A percentile compares a stretch with the other conserved stretches of the same genome.
phyloP scores from a whole-genome alignment of 306 rosid species.

The Crotalaria pallida region DNA sequence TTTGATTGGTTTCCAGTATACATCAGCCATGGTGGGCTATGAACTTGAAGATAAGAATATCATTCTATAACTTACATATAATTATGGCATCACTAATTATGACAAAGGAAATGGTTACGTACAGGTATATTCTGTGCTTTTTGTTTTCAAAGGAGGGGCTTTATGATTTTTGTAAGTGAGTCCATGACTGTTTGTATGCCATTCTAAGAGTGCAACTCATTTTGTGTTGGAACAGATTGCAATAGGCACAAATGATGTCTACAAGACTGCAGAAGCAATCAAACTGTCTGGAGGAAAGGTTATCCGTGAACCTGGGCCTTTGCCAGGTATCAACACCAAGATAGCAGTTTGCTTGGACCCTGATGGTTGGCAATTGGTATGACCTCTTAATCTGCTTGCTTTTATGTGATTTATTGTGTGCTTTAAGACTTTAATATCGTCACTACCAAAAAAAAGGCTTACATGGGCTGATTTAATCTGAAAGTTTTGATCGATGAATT shows the following conservation, averaged over 20 bases:
- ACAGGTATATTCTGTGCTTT: conserved; percentile 47
- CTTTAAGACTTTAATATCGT: neutral
- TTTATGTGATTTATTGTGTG: neutral
- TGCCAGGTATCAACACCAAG: conserved; percentile 89
- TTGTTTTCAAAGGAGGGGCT: neutral
- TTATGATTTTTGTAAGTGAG: neutral
- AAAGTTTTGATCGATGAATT: neutral
- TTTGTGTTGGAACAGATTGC: conserved; percentile 61
- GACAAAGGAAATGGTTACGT: conserved; percentile 83
- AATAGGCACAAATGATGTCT: conserved; percentile 81
- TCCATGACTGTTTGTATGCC: neutral
- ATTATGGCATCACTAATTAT: conserved; percentile 79
- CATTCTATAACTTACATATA: conserved; percentile 80
- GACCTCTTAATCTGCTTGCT: conserved; percentile 19
- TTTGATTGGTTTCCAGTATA: conserved; percentile 34
- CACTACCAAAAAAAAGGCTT: neutral
- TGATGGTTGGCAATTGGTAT: conserved; percentile 93
- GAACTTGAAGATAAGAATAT: conserved; percentile 83
- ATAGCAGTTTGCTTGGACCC: conserved; percentile 95
- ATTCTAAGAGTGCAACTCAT: conserved; percentile 14
- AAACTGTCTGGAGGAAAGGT: conserved; percentile 71
- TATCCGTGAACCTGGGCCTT: conserved; percentile 84
- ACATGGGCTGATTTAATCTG: neutral
- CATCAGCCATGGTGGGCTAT: conserved; percentile 60
- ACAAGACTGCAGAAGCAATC: conserved; percentile 83